Evolutionary conservation across 2,329 filamentous ascomycete species (phyloP), one percentile per base, ranked within the genome.

Genomic region (Onygenales sp.): DNA sequence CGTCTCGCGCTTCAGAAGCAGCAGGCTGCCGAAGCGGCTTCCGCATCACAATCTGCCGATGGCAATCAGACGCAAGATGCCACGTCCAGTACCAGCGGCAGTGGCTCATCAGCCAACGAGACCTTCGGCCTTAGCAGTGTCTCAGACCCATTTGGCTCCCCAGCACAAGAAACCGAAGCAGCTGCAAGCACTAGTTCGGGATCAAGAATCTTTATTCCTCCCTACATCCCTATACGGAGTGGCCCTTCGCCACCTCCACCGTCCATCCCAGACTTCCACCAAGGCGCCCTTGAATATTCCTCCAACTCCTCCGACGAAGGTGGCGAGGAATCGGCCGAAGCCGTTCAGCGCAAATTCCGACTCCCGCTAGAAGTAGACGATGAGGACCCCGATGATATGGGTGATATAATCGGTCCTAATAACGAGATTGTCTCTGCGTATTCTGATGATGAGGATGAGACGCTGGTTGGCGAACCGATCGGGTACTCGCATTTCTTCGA

Each of bases 1-100:
- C 83, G 91, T 10, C 78, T 97, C 63, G 82, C 88, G 2, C 81
- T 86, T 70, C 86, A 89, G 59, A 82, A 84, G 60, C 85, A 88
- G 68, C 81, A 82, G 59, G 71, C 76, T 5, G 70, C 75, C 27
- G 72, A 70, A 43, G 68, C 76, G 1, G 70, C 61, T 33, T 58
- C 57, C 39, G 54, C 58, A 50, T 54, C 58, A 43, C 53, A 59
- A 31, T 55, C 59, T 7, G 63, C 66, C 33, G 64, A 27, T 21
- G 31, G 43, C 27, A 33, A 35, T 17, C 21, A 21, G 7, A 51
- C 11, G 21, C 8, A 65, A n/a, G 9, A 49, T 32, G 31, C 43
- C 33, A 21, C 38, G 38, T 39, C 14, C 27, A 53, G 42, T 31
- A 56, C 54, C n/a, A 59, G 53, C n/a, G 54, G 56, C 21, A 64